A percentile compares a stretch with the other conserved stretches of the same genome.
These are phyloP conservation scores for Leccinum variicolor DNA, from an alignment of 768 basidiomycete species.

Conservation along the genomic window DNA sequence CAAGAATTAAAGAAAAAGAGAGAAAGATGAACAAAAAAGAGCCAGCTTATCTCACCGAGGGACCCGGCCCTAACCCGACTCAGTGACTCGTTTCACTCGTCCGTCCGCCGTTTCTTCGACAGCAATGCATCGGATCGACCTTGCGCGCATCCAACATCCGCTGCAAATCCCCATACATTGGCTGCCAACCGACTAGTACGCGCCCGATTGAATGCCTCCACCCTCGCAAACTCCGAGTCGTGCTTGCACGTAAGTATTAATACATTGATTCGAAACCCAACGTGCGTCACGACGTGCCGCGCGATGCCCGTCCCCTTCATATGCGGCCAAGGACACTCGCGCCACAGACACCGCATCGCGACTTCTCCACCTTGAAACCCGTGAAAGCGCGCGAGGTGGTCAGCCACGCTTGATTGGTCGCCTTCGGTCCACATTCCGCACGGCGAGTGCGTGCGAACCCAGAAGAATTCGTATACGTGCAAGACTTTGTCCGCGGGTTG, in stretches of 20 bases:
- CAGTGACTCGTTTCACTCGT: slow-evolving; percentile 11
- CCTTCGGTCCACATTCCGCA: slow-evolving; percentile 34
- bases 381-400: slow-evolving; percentile 30
- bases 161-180: slow-evolving; percentile 28
- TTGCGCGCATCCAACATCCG: slow-evolving; percentile 26
- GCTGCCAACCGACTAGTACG: slow-evolving; percentile 29
- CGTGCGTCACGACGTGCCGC: slow-evolving; percentile 30
- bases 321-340: slow-evolving; percentile 21
- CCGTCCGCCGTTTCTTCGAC: slow-evolving; percentile 29
- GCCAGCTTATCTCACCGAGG: too few relatives aligned
- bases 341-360: slow-evolving; percentile 30
- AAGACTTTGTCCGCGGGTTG: slow-evolving; percentile 20
- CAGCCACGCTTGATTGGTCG: slow-evolving; percentile 31
- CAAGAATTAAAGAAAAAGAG: too few relatives aligned
- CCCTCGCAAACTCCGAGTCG: slow-evolving; percentile 26
- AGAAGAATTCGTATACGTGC: slow-evolving; percentile 30
- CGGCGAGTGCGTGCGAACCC: slow-evolving; percentile 20
- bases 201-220: slow-evolving; percentile 33
- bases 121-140: slow-evolving; percentile 11
- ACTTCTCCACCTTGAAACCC: slow-evolving; percentile 29
- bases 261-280: slow-evolving; percentile 32
- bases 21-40: too few relatives aligned
- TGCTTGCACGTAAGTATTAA: slow-evolving; percentile 26
- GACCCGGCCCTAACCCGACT: too few relatives aligned
- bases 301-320: slow-evolving; percentile 35